Conservation (phyloP, 164 flowering plant genomes). For the Magnolia officinalis region DNA sequence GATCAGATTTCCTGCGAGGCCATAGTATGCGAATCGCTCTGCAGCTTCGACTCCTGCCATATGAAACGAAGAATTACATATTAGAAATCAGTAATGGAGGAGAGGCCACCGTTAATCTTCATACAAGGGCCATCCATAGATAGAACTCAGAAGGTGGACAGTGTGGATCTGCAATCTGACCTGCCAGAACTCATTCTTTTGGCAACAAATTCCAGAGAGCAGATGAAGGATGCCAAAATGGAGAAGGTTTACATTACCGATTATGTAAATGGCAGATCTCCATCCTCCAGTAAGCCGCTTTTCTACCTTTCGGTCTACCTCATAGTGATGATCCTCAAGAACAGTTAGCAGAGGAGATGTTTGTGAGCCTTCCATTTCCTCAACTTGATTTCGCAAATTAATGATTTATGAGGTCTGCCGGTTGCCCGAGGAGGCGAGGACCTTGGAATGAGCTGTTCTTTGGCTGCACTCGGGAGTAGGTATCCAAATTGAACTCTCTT, state of each 20-base stretch:
- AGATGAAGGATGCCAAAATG: neutral
- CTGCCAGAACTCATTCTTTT: too few species aligned
- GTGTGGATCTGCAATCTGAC: too few species aligned
- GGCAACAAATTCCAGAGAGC: neutral
- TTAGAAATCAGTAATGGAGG: neutral
- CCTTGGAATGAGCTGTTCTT: neutral
- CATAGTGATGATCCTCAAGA: neutral
- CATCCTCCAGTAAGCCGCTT: neutral
- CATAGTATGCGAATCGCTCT: slow-evolving; percentile 16
- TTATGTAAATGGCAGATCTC: neutral
- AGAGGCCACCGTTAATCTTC: neutral
- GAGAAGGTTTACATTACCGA: neutral
- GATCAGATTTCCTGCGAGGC: slow-evolving; percentile 11
- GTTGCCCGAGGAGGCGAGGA: neutral
- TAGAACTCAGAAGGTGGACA: too few species aligned
- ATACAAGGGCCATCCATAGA: too few species aligned
- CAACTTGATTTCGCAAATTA: neutral
- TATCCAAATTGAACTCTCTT: too few species aligned
- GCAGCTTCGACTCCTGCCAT: slow-evolving; percentile 12
- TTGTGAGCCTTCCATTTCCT: neutral
- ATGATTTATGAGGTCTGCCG: neutral
- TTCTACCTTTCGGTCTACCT: neutral
- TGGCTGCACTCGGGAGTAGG: neutral
- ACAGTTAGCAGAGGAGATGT: neutral
- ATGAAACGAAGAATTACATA: neutral